phyloP scores from a whole-genome alignment of 2,329 filamentous ascomycete species.

The Catunica adiposa region DNA sequence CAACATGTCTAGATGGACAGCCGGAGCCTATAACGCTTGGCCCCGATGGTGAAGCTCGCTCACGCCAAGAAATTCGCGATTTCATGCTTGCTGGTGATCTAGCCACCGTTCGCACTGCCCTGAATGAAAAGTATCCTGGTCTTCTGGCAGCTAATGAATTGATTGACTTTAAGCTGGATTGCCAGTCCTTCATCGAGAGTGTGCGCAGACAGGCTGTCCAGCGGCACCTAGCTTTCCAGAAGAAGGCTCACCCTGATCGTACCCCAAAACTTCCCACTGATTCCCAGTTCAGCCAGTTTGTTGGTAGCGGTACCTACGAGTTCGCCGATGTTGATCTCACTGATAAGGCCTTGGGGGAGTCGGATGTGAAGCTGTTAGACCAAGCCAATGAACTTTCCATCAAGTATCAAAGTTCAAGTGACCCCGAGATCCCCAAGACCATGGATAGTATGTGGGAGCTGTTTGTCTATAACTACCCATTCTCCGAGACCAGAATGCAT shows the following conservation, averaged over 20 bases:
- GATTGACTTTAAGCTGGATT: conserved; percentile 75
- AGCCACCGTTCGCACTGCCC: conserved; percentile 73
- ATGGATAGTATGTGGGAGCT: not conserved
- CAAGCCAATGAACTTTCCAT: no score
- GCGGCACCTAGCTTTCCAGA: no score
- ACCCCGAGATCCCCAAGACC: no score
- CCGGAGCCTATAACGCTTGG: conserved; percentile 34
- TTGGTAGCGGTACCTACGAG: no score
- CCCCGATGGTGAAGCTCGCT: conserved; percentile 73
- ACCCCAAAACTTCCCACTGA: no score
- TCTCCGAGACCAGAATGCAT: not conserved
- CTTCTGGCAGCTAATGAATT: conserved; percentile 68
- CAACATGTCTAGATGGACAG: no score
- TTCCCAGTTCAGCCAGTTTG: no score
- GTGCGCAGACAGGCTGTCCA: not conserved
- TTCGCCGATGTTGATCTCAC: no score
- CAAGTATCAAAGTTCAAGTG: no score
- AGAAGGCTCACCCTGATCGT: no score
- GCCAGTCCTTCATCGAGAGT: conserved; percentile 74
- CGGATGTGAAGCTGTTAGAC: no score
- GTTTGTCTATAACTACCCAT: not conserved
- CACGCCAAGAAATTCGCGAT: conserved; percentile 71
- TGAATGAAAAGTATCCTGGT: conserved; percentile 58
- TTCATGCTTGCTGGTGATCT: conserved; percentile 86
- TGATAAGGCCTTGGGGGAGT: no score